phyloP scores from a whole-genome alignment of 2,329 filamentous ascomycete genomes.

The Cordyceps farinosa region DNA sequence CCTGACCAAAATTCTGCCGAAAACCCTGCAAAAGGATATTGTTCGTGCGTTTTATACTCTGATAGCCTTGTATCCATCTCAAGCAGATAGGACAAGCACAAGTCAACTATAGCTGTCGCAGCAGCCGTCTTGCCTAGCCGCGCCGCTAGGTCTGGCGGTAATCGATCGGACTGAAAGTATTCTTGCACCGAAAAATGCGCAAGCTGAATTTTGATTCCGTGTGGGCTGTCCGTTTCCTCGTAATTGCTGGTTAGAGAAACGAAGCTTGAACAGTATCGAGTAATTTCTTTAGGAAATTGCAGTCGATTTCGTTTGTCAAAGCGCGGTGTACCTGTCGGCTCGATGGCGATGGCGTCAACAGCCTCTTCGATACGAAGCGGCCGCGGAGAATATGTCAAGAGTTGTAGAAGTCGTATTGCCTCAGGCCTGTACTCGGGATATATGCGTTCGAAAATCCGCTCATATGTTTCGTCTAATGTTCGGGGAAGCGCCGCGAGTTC shows the following conservation, averaged over 20 bases:
- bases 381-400: constrained; percentile 8
- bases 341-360: neutral
- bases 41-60: no score
- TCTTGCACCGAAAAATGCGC: constrained; percentile 16
- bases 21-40: constrained; percentile 8
- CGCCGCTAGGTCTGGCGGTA: neutral
- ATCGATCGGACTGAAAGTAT: constrained; percentile 2
- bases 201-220: neutral
- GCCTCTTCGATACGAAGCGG: constrained; percentile 9
- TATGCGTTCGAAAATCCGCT: neutral
- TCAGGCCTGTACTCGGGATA: neutral
- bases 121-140: neutral
- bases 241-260: neutral
- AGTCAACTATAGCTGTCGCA: neutral
- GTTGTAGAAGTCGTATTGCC: constrained; percentile 10
- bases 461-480: constrained; percentile 13
- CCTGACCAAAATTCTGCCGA: constrained; percentile 9
- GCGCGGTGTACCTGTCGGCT: neutral
- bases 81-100: constrained; percentile 8
- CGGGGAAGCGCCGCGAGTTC: neutral
- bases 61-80: no score
- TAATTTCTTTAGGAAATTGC: neutral
- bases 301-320: neutral
- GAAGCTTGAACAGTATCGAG: constrained; percentile 7
- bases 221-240: neutral